Conservation (phyloP, 2,329 filamentous ascomycete genomes). For the Ophiostoma australiae region DNA sequence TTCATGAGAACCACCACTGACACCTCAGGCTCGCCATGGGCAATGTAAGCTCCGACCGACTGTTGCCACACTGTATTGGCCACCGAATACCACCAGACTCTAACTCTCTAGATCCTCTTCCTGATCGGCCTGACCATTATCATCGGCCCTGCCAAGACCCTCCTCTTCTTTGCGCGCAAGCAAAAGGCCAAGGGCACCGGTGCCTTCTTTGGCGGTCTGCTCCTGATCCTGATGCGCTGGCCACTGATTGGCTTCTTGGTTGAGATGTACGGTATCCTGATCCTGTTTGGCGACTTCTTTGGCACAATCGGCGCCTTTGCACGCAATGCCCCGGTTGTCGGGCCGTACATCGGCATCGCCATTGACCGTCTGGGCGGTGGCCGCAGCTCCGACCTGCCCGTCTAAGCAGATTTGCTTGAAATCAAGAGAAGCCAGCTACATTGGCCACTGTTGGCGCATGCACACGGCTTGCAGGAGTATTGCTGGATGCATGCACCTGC, state of each 20-base stretch:
- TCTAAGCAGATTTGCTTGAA: constrained; percentile 46
- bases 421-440: background rate
- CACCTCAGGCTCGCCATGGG: constrained; percentile 82
- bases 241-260: constrained; percentile 84
- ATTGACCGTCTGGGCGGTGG: constrained; percentile 66
- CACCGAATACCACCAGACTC: constrained; percentile 1
- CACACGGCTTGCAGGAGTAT: background rate
- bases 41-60: constrained; percentile 56
- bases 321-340: constrained; percentile 75
- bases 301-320: constrained; percentile 87
- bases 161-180: constrained; percentile 87
- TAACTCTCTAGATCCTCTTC: constrained; percentile 73
- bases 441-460: background rate
- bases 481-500: background rate
- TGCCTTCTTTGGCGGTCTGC: constrained; percentile 77
- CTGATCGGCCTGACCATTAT: constrained; percentile 93
- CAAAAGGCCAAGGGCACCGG: constrained; percentile 90
- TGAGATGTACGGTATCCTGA: constrained; percentile 86
- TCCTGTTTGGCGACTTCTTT: constrained; percentile 94
- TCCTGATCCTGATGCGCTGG: constrained; percentile 85
- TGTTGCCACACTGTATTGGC: background rate
- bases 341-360: constrained; percentile 72
- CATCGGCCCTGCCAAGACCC: constrained; percentile 85
- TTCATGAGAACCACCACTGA: background rate
- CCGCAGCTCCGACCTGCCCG: constrained; percentile 71